Conservation (phyloP, 768 basidiomycete species). For the Peribolospora baueri region DNA sequence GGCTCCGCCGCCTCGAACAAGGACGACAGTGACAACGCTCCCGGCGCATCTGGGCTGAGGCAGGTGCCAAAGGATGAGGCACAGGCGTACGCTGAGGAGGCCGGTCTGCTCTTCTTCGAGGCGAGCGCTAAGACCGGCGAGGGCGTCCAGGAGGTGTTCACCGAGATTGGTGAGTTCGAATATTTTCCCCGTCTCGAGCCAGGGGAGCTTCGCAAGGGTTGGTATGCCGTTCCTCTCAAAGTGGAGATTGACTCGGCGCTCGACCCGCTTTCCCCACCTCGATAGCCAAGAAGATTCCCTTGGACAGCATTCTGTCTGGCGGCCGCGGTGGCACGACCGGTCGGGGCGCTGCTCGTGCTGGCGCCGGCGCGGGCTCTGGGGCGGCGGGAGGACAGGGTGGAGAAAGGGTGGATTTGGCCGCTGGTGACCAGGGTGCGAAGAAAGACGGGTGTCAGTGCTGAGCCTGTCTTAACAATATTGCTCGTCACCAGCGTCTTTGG, state of each 20-base stretch:
- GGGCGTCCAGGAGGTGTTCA: slow-evolving; percentile 87
- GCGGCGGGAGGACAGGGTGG: slow-evolving; percentile 31
- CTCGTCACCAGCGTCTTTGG: not conserved
- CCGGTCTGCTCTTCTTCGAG: slow-evolving; percentile 87
- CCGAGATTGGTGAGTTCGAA: slow-evolving; percentile 60
- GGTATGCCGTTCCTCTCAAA: not conserved
- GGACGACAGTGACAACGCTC: slow-evolving; percentile 29
- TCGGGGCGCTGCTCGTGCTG: slow-evolving; percentile 1
- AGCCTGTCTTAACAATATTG: not conserved
- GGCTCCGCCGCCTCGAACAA: slow-evolving; percentile 34
- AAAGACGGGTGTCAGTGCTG: slow-evolving; percentile 18
- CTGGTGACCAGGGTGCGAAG: slow-evolving; percentile 17
- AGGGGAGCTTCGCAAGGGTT: not conserved
- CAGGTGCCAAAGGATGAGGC: slow-evolving; percentile 90
- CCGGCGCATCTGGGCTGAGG: slow-evolving; percentile 29
- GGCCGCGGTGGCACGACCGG: slow-evolving; percentile 9
- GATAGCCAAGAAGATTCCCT: slow-evolving; percentile 60
- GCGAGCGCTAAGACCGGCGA: slow-evolving; percentile 93
- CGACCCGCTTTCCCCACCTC: not conserved
- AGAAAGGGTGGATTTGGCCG: slow-evolving; percentile 17
- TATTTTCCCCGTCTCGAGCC: not conserved
- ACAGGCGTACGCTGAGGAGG: slow-evolving; percentile 82
- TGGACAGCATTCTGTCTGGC: slow-evolving; percentile 27
- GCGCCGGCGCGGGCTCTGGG: slow-evolving; percentile 26
- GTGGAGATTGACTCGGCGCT: not conserved